Conservation (phyloP, 345 rosid species). For the Diplotaxis tenuifolia region DNA sequence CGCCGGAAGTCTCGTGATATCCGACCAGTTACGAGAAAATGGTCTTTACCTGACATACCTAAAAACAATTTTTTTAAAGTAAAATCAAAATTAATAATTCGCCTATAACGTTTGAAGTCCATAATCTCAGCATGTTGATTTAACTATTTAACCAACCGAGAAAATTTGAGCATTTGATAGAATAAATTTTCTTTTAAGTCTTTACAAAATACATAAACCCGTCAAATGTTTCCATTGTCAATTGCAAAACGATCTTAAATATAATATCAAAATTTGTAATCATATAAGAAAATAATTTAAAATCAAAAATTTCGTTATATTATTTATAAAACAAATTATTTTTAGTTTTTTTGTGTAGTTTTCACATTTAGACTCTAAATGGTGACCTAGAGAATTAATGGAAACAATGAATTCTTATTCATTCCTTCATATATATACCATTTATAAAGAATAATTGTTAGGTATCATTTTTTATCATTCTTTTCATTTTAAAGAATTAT, state of each 20-base stretch:
- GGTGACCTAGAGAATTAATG: too few species aligned
- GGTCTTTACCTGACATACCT: slow-evolving; percentile 55
- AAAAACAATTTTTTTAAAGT: background rate
- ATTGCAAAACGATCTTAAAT: background rate
- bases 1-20: slow-evolving; percentile 56
- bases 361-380: too few species aligned
- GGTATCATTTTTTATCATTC: too few species aligned
- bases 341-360: background rate
- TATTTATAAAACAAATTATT: too few species aligned
- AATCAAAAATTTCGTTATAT: background rate
- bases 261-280: too few species aligned
- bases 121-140: background rate
- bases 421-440: too few species aligned
- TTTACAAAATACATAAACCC: background rate
- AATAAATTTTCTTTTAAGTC: background rate
- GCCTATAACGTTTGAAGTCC: background rate
- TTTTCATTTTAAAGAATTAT: too few species aligned
- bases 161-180: too few species aligned
- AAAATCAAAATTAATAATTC: background rate
- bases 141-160: background rate
- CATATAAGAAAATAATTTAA: background rate
- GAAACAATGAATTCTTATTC: too few species aligned
- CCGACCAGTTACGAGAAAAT: slow-evolving; percentile 58
- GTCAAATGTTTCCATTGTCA: background rate
- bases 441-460: too few species aligned